Evolutionary conservation across 164 flowering plant genomes (phyloP).

Genomic region (Magnolia officinalis): DNA sequence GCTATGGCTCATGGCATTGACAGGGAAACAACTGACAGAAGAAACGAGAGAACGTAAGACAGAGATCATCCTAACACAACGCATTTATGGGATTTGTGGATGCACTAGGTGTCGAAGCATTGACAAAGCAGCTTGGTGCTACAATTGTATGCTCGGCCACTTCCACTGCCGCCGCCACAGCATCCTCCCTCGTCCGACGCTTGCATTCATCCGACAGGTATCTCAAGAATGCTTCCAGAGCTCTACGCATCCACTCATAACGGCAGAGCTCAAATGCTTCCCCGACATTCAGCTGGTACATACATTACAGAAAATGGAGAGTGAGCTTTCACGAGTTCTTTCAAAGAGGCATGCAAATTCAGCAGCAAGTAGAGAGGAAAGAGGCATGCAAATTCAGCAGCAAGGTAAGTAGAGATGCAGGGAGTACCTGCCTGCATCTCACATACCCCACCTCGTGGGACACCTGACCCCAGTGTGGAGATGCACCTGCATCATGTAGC

Average conservation of each 20-base stretch:
- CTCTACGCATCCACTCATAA: conserved; percentile 73
- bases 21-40: background rate
- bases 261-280: conserved; percentile 63
- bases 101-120: conserved; percentile 25
- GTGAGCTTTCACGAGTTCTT: background rate
- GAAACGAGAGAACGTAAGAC: background rate
- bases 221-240: conserved; percentile 39
- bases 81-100: conserved; percentile 19
- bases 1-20: background rate
- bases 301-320: background rate
- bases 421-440: no score
- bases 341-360: no score
- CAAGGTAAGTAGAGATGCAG: no score
- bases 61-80: conserved; percentile 14
- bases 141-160: conserved; percentile 24
- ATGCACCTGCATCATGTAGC: no score
- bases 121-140: conserved; percentile 21
- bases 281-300: conserved; percentile 35
- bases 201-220: conserved; percentile 23
- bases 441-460: no score
- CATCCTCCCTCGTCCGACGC: conserved; percentile 18
- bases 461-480: no score
- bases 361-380: background rate
- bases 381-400: no score
- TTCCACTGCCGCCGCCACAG: conserved; percentile 17